A percentile compares a stretch with the other conserved stretches of the same genome.
These are phyloP conservation scores for Tylopilus sp. DNA, from an alignment of 1,284 basidiomycete genomes.

Conservation along the genomic window DNA sequence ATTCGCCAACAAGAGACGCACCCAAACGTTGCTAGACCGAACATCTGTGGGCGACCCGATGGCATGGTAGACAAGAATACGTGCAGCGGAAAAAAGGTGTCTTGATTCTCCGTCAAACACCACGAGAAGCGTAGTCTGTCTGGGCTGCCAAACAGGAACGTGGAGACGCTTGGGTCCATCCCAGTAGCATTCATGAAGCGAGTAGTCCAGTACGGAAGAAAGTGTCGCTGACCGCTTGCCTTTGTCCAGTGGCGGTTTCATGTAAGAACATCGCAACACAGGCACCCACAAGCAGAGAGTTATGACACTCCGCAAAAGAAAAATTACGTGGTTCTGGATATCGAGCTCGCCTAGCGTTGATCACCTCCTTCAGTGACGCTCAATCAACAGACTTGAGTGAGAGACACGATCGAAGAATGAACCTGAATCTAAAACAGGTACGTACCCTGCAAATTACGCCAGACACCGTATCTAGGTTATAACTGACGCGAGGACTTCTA, in stretches of 20 bases:
- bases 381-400: too few relatives aligned
- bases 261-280: slow-evolving; percentile 10
- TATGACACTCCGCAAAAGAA: background rate
- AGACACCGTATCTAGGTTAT: too few relatives aligned
- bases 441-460: too few relatives aligned
- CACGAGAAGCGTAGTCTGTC: slow-evolving; percentile 23
- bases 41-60: slow-evolving; percentile 4
- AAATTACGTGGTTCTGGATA: too few relatives aligned
- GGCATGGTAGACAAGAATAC: slow-evolving; percentile 17
- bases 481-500: too few relatives aligned
- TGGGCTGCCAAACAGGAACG: slow-evolving; percentile 27
- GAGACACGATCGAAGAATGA: too few relatives aligned
- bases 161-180: slow-evolving; percentile 25
- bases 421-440: too few relatives aligned
- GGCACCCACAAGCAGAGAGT: background rate
- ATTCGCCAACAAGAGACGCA: slow-evolving; percentile 2
- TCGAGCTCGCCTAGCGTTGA: too few relatives aligned
- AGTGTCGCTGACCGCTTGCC: slow-evolving; percentile 8
- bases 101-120: slow-evolving; percentile 24
- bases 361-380: too few relatives aligned
- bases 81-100: slow-evolving; percentile 21
- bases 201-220: slow-evolving; percentile 5
- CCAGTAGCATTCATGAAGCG: slow-evolving; percentile 26
- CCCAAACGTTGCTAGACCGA: slow-evolving; percentile 19
- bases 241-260: slow-evolving; percentile 25